Conservation (phyloP, 2,329 filamentous ascomycete genomes). For the Exserohilum rostratum region DNA sequence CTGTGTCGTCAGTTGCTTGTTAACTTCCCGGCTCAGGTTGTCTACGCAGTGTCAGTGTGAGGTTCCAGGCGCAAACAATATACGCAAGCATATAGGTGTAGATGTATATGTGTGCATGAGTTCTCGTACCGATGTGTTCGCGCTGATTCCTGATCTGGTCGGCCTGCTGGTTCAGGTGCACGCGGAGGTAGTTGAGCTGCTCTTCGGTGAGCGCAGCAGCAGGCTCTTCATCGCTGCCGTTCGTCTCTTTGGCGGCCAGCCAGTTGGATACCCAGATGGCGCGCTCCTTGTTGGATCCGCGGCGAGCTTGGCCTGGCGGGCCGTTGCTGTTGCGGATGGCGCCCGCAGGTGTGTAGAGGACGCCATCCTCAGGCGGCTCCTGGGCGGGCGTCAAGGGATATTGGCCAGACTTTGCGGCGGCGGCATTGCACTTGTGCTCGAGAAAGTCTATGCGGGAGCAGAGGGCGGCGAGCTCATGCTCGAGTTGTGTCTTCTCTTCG, state of each 20-base stretch:
- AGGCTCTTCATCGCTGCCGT: constrained; percentile 53
- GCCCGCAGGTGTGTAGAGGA: constrained; percentile 53
- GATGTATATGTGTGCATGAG: neutral
- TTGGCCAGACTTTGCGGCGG: constrained; percentile 60
- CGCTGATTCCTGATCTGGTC: constrained; percentile 88
- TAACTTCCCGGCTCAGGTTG: constrained; percentile 82
- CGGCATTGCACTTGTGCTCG: constrained; percentile 77
- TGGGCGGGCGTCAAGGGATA: constrained; percentile 78
- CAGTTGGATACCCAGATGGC: constrained; percentile 58
- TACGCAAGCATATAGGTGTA: neutral
- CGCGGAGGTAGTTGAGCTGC: constrained; percentile 82
- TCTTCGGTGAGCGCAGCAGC: constrained; percentile 72
- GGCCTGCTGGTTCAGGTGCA: constrained; percentile 92
- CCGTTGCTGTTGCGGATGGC: constrained; percentile 40
- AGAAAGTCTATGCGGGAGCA: constrained; percentile 79
- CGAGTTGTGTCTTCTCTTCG: constrained; percentile 76
- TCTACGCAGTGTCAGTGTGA: constrained; percentile 48
- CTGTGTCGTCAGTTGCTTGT: constrained; percentile 84
- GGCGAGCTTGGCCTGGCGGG: constrained; percentile 35
- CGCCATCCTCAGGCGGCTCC: constrained; percentile 66
- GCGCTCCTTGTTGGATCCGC: constrained; percentile 45
- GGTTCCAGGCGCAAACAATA: neutral
- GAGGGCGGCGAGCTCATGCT: constrained; percentile 81
- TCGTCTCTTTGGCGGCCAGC: constrained; percentile 61
- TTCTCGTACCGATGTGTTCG: constrained; percentile 67